These are phyloP conservation scores for Neopestalotiopsis rosae DNA, from an alignment of 2,329 filamentous ascomycete genomes.

Conservation along the genomic window DNA sequence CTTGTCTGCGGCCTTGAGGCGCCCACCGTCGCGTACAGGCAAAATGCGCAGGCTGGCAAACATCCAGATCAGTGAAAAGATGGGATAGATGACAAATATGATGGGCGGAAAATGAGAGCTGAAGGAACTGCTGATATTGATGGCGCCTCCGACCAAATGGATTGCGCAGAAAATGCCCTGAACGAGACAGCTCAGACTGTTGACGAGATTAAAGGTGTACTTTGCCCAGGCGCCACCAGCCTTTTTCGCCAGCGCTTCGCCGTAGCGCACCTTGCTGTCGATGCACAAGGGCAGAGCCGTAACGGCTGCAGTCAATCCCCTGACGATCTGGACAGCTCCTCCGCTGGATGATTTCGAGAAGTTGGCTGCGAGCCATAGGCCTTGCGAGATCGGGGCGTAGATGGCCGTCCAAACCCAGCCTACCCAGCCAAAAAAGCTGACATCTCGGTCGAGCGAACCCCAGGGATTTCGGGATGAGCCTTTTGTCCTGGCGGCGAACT, in stretches of 20 bases:
- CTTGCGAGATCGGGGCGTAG: not conserved
- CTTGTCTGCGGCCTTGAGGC: not conserved
- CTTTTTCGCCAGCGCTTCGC: not conserved
- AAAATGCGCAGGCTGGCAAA: not conserved
- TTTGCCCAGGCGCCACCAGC: not conserved
- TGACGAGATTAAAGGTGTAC: not conserved
- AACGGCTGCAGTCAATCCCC: not conserved
- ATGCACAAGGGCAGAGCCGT: constrained; percentile 1
- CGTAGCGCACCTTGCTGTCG: not conserved
- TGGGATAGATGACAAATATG: not conserved
- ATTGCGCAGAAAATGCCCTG: not conserved
- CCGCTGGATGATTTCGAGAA: not conserved
- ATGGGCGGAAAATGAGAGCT: not conserved
- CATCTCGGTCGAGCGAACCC: not conserved
- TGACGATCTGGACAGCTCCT: not conserved
- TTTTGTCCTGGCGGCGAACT: not conserved
- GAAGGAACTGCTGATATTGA: not conserved
- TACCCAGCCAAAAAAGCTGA: not conserved
- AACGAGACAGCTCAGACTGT: not conserved
- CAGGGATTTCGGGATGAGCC: not conserved
- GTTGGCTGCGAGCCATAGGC: not conserved
- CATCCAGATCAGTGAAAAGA: constrained; percentile 3
- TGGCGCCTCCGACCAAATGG: not conserved
- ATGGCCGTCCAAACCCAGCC: constrained; percentile 5
- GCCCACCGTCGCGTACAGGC: not conserved